Percentiles rank a stretch among this genome's conserved stretches.
Evolutionary conservation across 139 green algal genomes (phyloP).

Genomic region (Zygnema cylindricum): DNA sequence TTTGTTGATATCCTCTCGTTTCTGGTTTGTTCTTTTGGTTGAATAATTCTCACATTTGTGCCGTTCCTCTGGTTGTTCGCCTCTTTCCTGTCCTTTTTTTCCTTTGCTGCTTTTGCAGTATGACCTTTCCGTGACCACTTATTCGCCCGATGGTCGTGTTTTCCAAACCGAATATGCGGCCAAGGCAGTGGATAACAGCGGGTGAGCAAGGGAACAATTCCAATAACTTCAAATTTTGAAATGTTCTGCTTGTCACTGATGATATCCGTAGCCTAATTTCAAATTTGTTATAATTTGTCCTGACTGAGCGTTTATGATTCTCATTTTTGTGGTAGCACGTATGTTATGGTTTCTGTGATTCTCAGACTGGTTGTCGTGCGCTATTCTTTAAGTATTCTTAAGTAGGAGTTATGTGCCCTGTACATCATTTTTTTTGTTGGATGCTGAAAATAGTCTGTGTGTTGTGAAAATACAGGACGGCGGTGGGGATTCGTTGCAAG

Average conservation of each 20-base stretch:
- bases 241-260: too few species aligned
- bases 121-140: conserved; percentile 95
- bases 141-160: conserved; percentile 93
- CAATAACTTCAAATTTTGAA: too few species aligned
- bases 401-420: too few species aligned
- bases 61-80: not conserved
- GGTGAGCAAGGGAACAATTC: conserved; percentile 75
- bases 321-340: too few species aligned
- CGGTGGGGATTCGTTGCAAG: conserved; percentile 90
- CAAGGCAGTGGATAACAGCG: conserved; percentile 97
- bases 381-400: too few species aligned
- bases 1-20: too few species aligned
- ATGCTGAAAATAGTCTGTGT: not conserved
- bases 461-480: conserved; percentile 77
- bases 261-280: too few species aligned
- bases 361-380: too few species aligned
- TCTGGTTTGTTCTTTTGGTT: conserved; percentile 19
- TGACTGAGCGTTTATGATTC: too few species aligned
- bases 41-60: not conserved
- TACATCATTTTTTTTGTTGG: conserved; percentile 45
- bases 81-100: too few species aligned
- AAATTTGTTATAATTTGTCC: too few species aligned
- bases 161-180: conserved; percentile 99
- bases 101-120: conserved; percentile 72
- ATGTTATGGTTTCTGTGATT: too few species aligned